phyloP scores from a whole-genome alignment of 2,329 filamentous ascomycete genomes.

The Xylaria sp. region DNA sequence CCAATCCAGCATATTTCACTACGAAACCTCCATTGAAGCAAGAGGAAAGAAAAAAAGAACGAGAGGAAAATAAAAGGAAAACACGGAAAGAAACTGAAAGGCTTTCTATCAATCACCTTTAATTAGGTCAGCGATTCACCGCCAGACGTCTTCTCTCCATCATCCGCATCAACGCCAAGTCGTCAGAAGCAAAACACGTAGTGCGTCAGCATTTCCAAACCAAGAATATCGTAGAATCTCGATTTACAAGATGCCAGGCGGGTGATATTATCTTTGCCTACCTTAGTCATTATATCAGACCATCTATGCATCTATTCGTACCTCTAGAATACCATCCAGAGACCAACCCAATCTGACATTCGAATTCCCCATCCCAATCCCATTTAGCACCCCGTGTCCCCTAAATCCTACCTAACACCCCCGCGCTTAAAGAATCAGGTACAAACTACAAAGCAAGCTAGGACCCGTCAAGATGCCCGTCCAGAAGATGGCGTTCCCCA shows the following conservation, averaged over 20 bases:
- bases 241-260: not conserved
- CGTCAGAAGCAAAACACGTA: too few relatives aligned
- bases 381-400: not conserved
- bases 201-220: not conserved
- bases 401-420: too few relatives aligned
- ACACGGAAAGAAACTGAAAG: too few relatives aligned
- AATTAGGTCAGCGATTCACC: not conserved
- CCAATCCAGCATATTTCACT: not conserved
- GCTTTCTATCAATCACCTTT: not conserved
- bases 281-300: not conserved
- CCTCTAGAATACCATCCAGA: not conserved
- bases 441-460: conserved; percentile 72
- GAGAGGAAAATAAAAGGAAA: too few relatives aligned
- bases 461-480: conserved; percentile 81
- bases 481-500: conserved; percentile 84
- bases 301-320: too few relatives aligned
- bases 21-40: too few relatives aligned
- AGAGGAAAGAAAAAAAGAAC: not conserved
- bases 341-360: not conserved
- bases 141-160: not conserved
- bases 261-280: not conserved
- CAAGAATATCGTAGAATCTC: not conserved
- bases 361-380: not conserved
- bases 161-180: not conserved
- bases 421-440: conserved; percentile 59